A percentile compares a stretch with the other conserved stretches of the same genome.
Evolutionary conservation across 2,329 filamentous ascomycete species (phyloP).

Genomic region (Zalaria sp.): DNA sequence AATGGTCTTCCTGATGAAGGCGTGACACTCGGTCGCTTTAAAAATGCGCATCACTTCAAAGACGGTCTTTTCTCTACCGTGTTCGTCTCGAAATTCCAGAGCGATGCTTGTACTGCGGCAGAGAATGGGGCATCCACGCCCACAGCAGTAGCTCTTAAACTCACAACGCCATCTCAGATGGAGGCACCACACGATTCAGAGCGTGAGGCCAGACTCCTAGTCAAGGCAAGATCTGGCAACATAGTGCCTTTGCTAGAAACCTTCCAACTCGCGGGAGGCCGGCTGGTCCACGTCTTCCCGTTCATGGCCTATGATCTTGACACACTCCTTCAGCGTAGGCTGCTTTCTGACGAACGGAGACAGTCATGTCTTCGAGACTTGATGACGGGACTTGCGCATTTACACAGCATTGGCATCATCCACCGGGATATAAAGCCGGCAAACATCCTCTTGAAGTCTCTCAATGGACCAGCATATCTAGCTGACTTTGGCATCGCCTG

Average conservation of each 20-base stretch:
- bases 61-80: slow-evolving; percentile 72
- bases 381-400: slow-evolving; percentile 53
- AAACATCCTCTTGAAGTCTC: slow-evolving; percentile 42
- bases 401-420: slow-evolving; percentile 66
- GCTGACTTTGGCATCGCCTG: slow-evolving; percentile 61
- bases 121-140: slow-evolving; percentile 6
- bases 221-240: slow-evolving; percentile 39
- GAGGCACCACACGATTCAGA: slow-evolving; percentile 70
- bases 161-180: slow-evolving; percentile 61
- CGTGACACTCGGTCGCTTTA: slow-evolving; percentile 40
- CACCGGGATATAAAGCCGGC: slow-evolving; percentile 92
- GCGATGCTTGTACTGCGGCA: slow-evolving; percentile 2
- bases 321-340: slow-evolving; percentile 43
- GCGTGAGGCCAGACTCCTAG: slow-evolving; percentile 65
- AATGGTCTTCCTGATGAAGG: slow-evolving; percentile 18
- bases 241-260: slow-evolving; percentile 58
- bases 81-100: background rate
- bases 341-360: slow-evolving; percentile 24
- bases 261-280: slow-evolving; percentile 54
- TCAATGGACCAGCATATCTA: slow-evolving; percentile 58
- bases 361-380: slow-evolving; percentile 48
- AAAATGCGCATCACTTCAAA: slow-evolving; percentile 39
- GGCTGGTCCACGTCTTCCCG: slow-evolving; percentile 71
- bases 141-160: slow-evolving; percentile 58
- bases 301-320: slow-evolving; percentile 64